phyloP scores from a whole-genome alignment of 169 alveolate species.

The Amoebophrya sp. region DNA sequence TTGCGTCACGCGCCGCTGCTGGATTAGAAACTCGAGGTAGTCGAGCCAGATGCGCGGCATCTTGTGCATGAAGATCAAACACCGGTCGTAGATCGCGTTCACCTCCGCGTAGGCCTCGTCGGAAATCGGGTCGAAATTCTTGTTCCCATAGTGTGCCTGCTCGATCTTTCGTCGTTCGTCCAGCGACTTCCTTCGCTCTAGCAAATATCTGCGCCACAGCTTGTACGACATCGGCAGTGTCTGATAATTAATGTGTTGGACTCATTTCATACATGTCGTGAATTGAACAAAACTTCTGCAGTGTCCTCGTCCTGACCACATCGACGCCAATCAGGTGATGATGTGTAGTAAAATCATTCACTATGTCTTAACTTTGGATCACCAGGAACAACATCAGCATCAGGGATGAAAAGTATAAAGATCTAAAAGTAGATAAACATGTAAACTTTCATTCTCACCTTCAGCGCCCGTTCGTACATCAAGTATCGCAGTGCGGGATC shows the following conservation, averaged over 20 bases:
- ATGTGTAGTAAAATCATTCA: too few species aligned
- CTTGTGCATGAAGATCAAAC: not conserved
- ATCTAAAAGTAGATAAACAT: too few species aligned
- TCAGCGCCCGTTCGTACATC: slow-evolving; percentile 4
- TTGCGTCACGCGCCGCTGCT: not conserved
- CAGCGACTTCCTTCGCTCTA: not conserved
- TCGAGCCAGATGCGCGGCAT: slow-evolving; percentile 5
- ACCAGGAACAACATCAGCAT: too few species aligned
- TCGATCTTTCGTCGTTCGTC: not conserved
- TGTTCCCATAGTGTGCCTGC: too few species aligned
- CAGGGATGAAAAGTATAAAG: too few species aligned
- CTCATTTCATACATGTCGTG: too few species aligned
- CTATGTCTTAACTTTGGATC: too few species aligned
- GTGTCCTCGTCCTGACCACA: too few species aligned
- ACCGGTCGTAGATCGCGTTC: not conserved
- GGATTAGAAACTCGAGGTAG: not conserved
- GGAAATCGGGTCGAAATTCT: not conserved
- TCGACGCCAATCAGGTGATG: too few species aligned
- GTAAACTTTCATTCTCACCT: not conserved
- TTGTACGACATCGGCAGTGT: not conserved
- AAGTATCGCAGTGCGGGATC: not conserved
- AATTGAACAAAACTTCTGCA: too few species aligned
- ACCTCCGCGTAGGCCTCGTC: not conserved
- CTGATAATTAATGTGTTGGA: not conserved
- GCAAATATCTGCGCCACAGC: not conserved